Base-by-base conservation (phyloP, 208 protist species). In the Acanthamoeba royreba region DNA sequence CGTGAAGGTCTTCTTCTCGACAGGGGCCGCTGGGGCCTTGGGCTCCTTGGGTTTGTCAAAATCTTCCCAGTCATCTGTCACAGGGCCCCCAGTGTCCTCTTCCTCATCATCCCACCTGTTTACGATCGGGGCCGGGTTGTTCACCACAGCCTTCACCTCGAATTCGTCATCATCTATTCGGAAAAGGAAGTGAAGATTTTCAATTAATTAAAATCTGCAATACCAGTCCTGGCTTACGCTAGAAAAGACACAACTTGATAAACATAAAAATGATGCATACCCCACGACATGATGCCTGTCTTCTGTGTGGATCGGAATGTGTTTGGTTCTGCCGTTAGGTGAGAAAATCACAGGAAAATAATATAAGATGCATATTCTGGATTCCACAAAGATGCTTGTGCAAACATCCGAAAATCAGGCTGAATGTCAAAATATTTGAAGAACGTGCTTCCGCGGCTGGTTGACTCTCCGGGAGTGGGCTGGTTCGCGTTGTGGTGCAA, bases 1-100 rank as follows among this genome's bases (percentile, higher is more conserved):
- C 79, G 47, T 87, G 79, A 87, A 87, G 13, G 42, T 87, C 45
- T 87, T 87, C 79, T 87, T 87, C 79, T 87, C 79, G n/a, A 25
- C 79, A 0, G 28, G 8, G 17, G 79, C 77, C 9, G 79, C 45
- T 9, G 79, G 45, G n/a, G 46, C 45, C 42, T 49, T 58, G 45
- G 46, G 28, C 33, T 38, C 79, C 33, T 87, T 58, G 1, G 79
- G 79, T 46, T 87, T 87, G 33, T 5, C 46, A 35, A 87, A 49
- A 40, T 58, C 47, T 33, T 87, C 79, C 79, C 79, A 87, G 43
- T 58, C 33, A 25, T 87, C 79, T n/a, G 47, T 49, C 1, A 38
- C 79, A 28, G 42, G 42, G 7, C 13, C 79, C 3, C n/a, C 79
- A 7, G 42, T 58, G 45, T 87, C 79, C 47, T 61, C 79, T 17